Base-by-base conservation (phyloP, 176 grass and related monocot species). In the Canna indica region DNA sequence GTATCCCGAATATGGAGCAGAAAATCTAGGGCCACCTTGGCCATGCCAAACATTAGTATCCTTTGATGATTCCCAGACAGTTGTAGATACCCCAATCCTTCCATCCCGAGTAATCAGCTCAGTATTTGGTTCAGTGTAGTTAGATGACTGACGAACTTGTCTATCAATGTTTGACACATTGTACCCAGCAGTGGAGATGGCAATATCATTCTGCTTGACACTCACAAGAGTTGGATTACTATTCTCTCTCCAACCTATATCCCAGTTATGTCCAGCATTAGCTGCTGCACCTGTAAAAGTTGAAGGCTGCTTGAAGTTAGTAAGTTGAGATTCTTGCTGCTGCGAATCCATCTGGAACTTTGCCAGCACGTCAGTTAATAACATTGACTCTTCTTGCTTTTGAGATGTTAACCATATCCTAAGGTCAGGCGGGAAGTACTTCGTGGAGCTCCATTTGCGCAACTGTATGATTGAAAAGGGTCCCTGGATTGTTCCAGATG, bases 391-490 rank as follows among this genome's bases (percentile, higher is more conserved):
- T 7, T 87, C 85, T 82, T 93, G 86, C 70, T 77, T 94, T 76
- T 99, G 86, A 81, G 87, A 90, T 75, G 79, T 88, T 47, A 94
- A 76, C 95, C 95, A 99, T 76, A 94, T 78, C 75, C 77, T 94
- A 47, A 88, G 73, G 61, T 85, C 77, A n/a, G 36, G 36, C 39
- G 95, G 90, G 83, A 99, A 99, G 76, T 78, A 81, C 53, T 17
- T 63, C 13, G 61, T 32, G 11, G 41, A 48, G 24, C 45, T 70
- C 95, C 95, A 99, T 26, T 86, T 99, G 76, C 76, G 88, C 71
- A 99, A 69, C 76, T 99, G 95, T 5, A 44, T 74, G 56, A 99
- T 77, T 69, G 95, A 82, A 84, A 94, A 99, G 3, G 95, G 95
- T 1, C 95, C 95, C 63, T 90, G 90, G 80, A 90, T 78, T 77